Evolutionary conservation across 345 rosid genomes (phyloP), one percentile per base, ranked within the genome.

Genomic region (Geranium rotundifolium): DNA sequence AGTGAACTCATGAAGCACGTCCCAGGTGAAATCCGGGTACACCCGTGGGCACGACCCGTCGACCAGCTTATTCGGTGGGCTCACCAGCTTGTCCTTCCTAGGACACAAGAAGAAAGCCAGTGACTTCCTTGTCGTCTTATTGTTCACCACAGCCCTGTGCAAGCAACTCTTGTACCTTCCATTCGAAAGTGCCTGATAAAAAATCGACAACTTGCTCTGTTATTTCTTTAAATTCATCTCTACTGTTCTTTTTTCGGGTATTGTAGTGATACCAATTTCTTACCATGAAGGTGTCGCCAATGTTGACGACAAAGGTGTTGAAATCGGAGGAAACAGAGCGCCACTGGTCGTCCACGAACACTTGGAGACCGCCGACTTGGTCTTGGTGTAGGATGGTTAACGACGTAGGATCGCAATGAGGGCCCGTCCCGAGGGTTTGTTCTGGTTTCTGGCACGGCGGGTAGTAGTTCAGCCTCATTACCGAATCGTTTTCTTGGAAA

Each of bases 371-470:
- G 23, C 82, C 92, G 30, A 95, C 95, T 71, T 80, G 85, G 68
- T 86, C 99, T 71, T 95, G 99, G 69, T 95, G 99, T 46, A 95
- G 99, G 65, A 95, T 95, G 56, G 99, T 95, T 75, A 95, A 73
- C 59, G 99, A 95, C 49, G 97, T 88, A 39, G 99, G 99, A 74
- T 95, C 99, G 49, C 99, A 88, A 70, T 95, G 99, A 78, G 99
- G 99, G 3, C 99, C 99, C 17, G 99, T 95, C 65, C 99, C 97
- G 62, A 95, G 75, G 9, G 97, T 88, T n/a, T 82, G 87, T 60
- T 95, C 95, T 29, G 99, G 97, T 76, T 84, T 88, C 73, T 82
- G 97, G 76, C 99, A 95, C 15, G 88, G 92, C 2, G 99, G 97
- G 46, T 95, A 95, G 79, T 90, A 86, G 61, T 95, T 95, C 0